Evolutionary conservation across 2,329 filamentous ascomycete genomes (phyloP).

Genomic region (Bipolaris oryzae): DNA sequence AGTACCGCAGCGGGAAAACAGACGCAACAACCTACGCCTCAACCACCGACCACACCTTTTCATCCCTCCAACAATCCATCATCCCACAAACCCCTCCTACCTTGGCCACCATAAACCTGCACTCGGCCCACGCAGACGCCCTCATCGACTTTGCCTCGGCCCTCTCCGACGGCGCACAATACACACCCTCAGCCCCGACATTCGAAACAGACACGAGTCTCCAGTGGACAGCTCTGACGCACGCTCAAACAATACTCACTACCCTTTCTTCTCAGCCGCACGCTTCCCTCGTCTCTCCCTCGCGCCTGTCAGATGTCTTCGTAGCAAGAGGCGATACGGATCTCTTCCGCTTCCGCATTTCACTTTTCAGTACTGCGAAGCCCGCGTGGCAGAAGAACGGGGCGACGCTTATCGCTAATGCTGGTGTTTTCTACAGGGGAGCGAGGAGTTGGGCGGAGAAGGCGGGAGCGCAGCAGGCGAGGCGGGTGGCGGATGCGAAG

Average conservation of each 20-base stretch:
- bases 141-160: conserved; percentile 61
- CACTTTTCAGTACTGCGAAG: conserved; percentile 29
- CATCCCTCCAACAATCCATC: conserved; percentile 47
- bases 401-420: conserved; percentile 42
- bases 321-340: conserved; percentile 43
- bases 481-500: conserved; percentile 55
- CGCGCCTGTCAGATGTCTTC: conserved; percentile 40
- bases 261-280: conserved; percentile 28
- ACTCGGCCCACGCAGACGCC: conserved; percentile 63
- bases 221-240: conserved; percentile 44
- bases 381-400: conserved; percentile 41
- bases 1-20: conserved; percentile 59
- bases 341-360: conserved; percentile 43
- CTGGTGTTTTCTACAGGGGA: conserved; percentile 49
- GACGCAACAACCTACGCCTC: conserved; percentile 58
- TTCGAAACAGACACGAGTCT: conserved; percentile 26
- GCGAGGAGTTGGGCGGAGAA: conserved; percentile 42
- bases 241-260: conserved; percentile 38
- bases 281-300: conserved; percentile 24
- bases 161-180: conserved; percentile 39
- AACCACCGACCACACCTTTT: conserved; percentile 45
- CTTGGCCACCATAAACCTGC: conserved; percentile 57
- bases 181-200: conserved; percentile 20
- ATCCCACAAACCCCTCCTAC: conserved; percentile 57
- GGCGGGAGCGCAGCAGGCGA: conserved; percentile 45